Conservation (phyloP, 805 yeast species). For the Kazachstania psychrophila region DNA sequence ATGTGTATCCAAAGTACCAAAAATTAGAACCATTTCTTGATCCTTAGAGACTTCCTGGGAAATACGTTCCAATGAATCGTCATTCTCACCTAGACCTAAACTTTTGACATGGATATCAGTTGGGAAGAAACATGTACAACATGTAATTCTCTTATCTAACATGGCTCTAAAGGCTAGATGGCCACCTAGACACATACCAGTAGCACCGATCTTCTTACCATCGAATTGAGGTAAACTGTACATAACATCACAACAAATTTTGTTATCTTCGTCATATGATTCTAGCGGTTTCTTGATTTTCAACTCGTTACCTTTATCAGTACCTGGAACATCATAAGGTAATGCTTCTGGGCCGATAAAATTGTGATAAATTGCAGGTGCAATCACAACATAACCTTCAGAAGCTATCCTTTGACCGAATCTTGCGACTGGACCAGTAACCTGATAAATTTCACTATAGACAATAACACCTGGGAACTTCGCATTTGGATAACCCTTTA, state of each 20-base stretch:
- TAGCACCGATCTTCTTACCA: constrained; percentile 61
- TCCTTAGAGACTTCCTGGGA: constrained; percentile 44
- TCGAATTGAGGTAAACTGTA: constrained; percentile 49
- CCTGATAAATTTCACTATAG: constrained; percentile 75
- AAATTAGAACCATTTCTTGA: constrained; percentile 55
- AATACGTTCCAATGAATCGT: constrained; percentile 51
- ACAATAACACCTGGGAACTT: constrained; percentile 75
- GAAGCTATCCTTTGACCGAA: constrained; percentile 73
- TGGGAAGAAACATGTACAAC: constrained; percentile 69
- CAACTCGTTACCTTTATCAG: constrained; percentile 62
- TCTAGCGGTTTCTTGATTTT: constrained; percentile 57
- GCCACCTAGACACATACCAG: constrained; percentile 85
- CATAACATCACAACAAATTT: constrained; percentile 54
- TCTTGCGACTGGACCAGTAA: constrained; percentile 70
- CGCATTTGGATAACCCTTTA: constrained; percentile 66
- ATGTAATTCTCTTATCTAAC: constrained; percentile 48
- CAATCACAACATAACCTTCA: constrained; percentile 70
- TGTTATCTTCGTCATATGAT: constrained; percentile 70
- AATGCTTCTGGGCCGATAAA: constrained; percentile 56
- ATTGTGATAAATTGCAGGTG: constrained; percentile 73
- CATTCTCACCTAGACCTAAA: constrained; percentile 54
- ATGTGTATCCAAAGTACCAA: constrained; percentile 72
- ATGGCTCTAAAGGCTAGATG: constrained; percentile 68
- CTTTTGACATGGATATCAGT: constrained; percentile 68
- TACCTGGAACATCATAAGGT: constrained; percentile 62